Base-by-base conservation (phyloP, 2,329 filamentous ascomycete species). In the Ilyonectria mors-panacis region DNA sequence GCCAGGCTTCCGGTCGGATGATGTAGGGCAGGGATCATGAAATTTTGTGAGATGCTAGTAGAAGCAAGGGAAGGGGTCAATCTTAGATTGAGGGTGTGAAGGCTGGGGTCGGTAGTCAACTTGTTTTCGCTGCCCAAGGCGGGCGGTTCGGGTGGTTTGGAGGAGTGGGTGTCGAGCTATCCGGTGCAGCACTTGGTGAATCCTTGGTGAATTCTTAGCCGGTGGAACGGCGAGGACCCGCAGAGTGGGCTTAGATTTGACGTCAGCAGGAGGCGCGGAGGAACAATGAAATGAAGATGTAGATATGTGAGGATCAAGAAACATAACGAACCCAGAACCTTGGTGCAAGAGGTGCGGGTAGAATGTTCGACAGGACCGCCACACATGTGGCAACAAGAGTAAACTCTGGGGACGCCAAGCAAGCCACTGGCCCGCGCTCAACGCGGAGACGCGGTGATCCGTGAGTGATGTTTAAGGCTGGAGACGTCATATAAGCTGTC, bases 1-100 rank as follows among this genome's bases (percentile, higher is more conserved):
- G 63, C 67, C 53, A 42, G 64, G 54, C 26, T 68, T 61, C 59
- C 64, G 66, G 72, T 75, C 73, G 74, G 68, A 76, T 74, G 73
- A 74, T 76, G 74, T 74, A 71, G 74, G 74, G 74, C 74, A 72
- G 63, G 74, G 72, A 76, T 76, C 74, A 76, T 76, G 74, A 76
- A 74, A 70, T 71, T 74, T 70, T 66, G 67, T 60, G 53, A 74
- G 72, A 72, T 76, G 65, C 71, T 71, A 66, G 63, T 61, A 61
- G 56, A 63, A 65, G 71, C 65, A 68, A 68, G 66, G 67, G 59
- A 72, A 71, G 58, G 71, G 69, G 72, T 69, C 72, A 67, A 75
- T 76, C 68, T 73, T 54, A 45, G 61, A 59, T 61, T 67, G 68
- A 73, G 66, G 73, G 73, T 75, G 71, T 76, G 70, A 47, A 69